Evolutionary conservation across 2,329 filamentous ascomycete genomes (phyloP).

Genomic region (Tolypocladium guangdongense): DNA sequence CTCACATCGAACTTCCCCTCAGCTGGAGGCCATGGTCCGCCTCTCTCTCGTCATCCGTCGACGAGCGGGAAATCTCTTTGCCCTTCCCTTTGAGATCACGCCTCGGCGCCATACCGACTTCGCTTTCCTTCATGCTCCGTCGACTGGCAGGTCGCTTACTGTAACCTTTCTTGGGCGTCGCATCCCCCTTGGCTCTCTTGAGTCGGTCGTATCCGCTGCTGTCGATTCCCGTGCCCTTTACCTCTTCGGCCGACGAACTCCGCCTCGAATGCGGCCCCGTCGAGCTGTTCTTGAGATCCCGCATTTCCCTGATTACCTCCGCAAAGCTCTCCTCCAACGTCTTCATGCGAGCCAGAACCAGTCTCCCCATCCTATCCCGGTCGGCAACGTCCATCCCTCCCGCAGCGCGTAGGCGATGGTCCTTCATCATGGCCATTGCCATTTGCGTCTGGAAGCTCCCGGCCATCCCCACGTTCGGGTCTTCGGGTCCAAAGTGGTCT

Average conservation of each 20-base stretch:
- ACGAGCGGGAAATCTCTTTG: slow-evolving; percentile 30
- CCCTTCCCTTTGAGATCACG: slow-evolving; percentile 33
- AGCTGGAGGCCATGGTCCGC: slow-evolving; percentile 16
- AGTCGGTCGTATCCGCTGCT: slow-evolving; percentile 20
- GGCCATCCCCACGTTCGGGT: slow-evolving; percentile 52
- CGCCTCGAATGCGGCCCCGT: slow-evolving; percentile 36
- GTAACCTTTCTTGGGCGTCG: slow-evolving; percentile 15
- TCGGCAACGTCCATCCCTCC: slow-evolving; percentile 26
- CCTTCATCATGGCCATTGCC: slow-evolving; percentile 56
- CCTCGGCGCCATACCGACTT: slow-evolving; percentile 13
- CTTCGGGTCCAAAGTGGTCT: slow-evolving; percentile 51
- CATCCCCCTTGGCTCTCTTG: slow-evolving; percentile 14
- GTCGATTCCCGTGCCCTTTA: slow-evolving; percentile 18
- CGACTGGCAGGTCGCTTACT: slow-evolving; percentile 25
- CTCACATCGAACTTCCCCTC: slow-evolving; percentile 32
- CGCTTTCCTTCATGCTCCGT: slow-evolving; percentile 30
- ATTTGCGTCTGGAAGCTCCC: slow-evolving; percentile 76
- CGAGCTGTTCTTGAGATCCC: slow-evolving; percentile 43
- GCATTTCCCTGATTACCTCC: slow-evolving; percentile 74
- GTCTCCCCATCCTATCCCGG: slow-evolving; percentile 62
- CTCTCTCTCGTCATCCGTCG: slow-evolving; percentile 24
- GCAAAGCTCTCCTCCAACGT: slow-evolving; percentile 84
- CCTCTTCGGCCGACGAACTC: slow-evolving; percentile 38
- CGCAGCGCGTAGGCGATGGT: slow-evolving; percentile 37
- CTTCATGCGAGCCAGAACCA: slow-evolving; percentile 85